Evolutionary conservation across 345 rosid genomes (phyloP), one percentile per base, ranked within the genome.

Genomic region (Jatropha curcas): DNA sequence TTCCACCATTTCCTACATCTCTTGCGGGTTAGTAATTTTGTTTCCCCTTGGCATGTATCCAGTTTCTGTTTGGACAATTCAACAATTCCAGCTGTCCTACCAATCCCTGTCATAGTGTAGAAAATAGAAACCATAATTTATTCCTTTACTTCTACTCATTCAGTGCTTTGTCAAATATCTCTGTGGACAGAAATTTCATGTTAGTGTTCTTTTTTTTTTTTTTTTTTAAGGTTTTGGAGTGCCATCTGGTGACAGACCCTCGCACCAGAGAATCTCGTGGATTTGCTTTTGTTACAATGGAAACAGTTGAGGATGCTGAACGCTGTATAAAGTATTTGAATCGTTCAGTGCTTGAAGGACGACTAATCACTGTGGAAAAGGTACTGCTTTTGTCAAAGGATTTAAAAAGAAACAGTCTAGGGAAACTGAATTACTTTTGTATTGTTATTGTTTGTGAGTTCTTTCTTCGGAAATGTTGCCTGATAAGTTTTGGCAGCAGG

Each of bases 401-500:
- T 45, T 66, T 30, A 28, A 52, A 30, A 59, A 19, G 20, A 31
- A n/a, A 57, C 12, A 41, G 12, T 30, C 7, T 63, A 45, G 50
- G 55, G 16, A 19, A 56, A 60, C 43, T 74, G 72, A 67, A 37
- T 70, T 65, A 35, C 78, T 73, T 61, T 13, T 20, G 12, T 71
- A 14, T 68, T 45, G 24, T 46, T 70, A 52, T 60, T 77, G 22
- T 73, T 77, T 68, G 25, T 55, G 35, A 46, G 24, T 70, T 71
- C 28, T 72, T 71, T 70, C 59, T 70, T 71, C 50, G 57, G 68
- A 74, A 51, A 61, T 67, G 81, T 85, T 77, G 84, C 88, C 88
- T 89, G 78, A 85, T 87, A 75, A 80, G 77, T 84, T 82, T 89
- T 85, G 85, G 87, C 88, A 84, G 87, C 89, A 86, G 93, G 93